Conservation (phyloP, 2,329 filamentous ascomycete genomes). For the Xylariales sp. region DNA sequence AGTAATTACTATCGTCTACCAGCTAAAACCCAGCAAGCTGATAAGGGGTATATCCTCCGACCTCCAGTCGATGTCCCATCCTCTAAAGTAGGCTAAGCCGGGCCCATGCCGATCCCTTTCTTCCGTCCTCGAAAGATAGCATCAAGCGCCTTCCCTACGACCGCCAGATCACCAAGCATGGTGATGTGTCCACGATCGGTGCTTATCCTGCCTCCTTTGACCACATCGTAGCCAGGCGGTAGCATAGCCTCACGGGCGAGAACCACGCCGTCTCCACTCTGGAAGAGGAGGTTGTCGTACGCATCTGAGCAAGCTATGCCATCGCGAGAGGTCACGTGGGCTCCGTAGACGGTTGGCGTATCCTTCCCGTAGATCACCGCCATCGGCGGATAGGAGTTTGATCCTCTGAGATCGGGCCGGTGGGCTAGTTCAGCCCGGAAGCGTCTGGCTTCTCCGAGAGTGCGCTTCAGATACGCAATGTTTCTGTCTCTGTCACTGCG, state of each 20-base stretch:
- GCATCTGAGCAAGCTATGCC: constrained; percentile 71
- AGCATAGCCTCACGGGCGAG: constrained; percentile 82
- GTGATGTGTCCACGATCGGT: constrained; percentile 85
- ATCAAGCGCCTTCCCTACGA: constrained; percentile 68
- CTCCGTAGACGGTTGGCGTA: constrained; percentile 79
- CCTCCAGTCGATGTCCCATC: too few species aligned
- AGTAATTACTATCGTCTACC: too few species aligned
- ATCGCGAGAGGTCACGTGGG: constrained; percentile 67
- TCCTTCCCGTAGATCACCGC: constrained; percentile 83
- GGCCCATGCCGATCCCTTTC: constrained; percentile 67
- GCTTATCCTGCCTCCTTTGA: constrained; percentile 67
- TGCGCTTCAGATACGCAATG: constrained; percentile 67
- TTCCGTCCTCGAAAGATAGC: constrained; percentile 62
- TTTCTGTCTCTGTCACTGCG: constrained; percentile 50
- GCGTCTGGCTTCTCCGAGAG: constrained; percentile 61
- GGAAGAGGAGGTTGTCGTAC: constrained; percentile 84
- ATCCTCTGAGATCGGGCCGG: constrained; percentile 48
- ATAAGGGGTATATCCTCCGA: too few species aligned
- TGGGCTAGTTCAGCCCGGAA: constrained; percentile 76
- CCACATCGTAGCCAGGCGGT: constrained; percentile 71
- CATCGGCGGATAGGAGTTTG: constrained; percentile 77
- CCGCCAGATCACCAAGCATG: constrained; percentile 77
- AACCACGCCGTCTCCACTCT: constrained; percentile 83
- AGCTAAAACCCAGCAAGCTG: too few species aligned
- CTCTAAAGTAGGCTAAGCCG: too few species aligned